Base-by-base conservation (phyloP, 345 rosid genomes). In the Durio zibethinus region DNA sequence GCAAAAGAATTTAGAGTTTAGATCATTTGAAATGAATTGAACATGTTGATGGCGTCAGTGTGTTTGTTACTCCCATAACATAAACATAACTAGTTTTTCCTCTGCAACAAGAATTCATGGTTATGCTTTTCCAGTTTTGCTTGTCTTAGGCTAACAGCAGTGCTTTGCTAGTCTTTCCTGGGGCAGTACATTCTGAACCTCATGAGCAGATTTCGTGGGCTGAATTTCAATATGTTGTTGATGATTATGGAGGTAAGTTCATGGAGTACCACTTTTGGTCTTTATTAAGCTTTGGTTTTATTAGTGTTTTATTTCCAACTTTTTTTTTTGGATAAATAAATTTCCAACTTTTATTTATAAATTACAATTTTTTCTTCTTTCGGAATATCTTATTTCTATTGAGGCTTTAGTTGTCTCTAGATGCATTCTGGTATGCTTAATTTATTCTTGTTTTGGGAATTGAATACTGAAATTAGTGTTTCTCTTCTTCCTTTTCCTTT, bases 141-240 rank as follows among this genome's bases (percentile, higher is more conserved):
- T 82, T 82, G 75, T 45, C 40, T 56, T 87, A 95, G 99, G 99
- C 90, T 47, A 85, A 91, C 80, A 83, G 77, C 83, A 88, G 82
- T 73, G 97, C 94, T 25, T 78, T 95, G 87, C 84, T 95, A 79
- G 90, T 93, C 21, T 94, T 95, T 79, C 97, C 99, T 38, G 98
- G 96, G 78, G 82, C 83, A 0, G 89, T 93, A 50, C 99, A 95
- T 75, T 71, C 87, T 81, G 99, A 93, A 82, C 99, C 97, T 42
- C 96, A 95, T 61, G 93, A 88, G 83, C 91, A 87, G 53, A 89
- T 83, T 71, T 87, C 98, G 20, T 95, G 99, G 98, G 86, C 94
- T 25, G 97, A 95, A 45, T 89, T 86, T 81, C 90, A 81, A 78
- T 95, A 92, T 79, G 89, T 93, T 76, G 74, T 92, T 81, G 99